Percentiles rank a stretch among this genome's conserved stretches.
phyloP scores from a whole-genome alignment of 2,329 filamentous ascomycete genomes.

The Cryphonectria parasitica region DNA sequence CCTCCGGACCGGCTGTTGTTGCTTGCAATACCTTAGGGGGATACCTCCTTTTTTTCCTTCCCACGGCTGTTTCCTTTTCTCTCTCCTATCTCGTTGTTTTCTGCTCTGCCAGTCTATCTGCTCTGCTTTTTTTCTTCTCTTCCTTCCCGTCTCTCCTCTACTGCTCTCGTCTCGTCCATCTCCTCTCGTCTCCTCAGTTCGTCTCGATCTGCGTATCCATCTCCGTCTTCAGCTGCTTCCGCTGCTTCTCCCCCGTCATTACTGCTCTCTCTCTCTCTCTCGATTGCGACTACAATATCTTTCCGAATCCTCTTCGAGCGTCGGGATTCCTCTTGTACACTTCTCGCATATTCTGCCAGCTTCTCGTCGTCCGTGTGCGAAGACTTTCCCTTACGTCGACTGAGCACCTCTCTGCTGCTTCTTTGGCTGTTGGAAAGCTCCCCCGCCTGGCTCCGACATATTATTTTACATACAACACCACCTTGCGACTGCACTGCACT shows the following conservation, averaged over 20 bases:
- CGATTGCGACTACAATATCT: constrained; percentile 27
- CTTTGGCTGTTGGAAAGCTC: constrained; percentile 23
- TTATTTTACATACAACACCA: not conserved
- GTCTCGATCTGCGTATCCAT: constrained; percentile 33
- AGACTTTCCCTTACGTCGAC: constrained; percentile 27
- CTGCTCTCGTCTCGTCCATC: constrained; percentile 21
- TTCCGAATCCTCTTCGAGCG: constrained; percentile 32
- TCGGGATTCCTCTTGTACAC: constrained; percentile 28
- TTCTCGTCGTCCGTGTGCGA: constrained; percentile 25
- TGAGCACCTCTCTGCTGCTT: constrained; percentile 22
- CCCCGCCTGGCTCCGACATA: constrained; percentile 18
- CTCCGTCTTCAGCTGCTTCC: constrained; percentile 28
- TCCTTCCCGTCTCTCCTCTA: constrained; percentile 44
- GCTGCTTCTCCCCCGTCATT: constrained; percentile 10
- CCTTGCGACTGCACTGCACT: constrained; percentile 2
- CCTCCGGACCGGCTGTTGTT: constrained; percentile 42
- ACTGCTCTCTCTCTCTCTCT: constrained; percentile 10
- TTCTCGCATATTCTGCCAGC: constrained; percentile 31
- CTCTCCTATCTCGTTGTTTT: constrained; percentile 41
- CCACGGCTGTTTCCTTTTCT: constrained; percentile 47
- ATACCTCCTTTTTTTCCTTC: constrained; percentile 40
- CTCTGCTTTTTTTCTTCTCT: constrained; percentile 34
- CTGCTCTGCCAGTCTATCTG: constrained; percentile 34
- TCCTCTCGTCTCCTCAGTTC: constrained; percentile 29
- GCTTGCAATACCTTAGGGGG: constrained; percentile 44